phyloP scores from a whole-genome alignment of 352 stramenopile genomes.

The Phytophthora europaea region DNA sequence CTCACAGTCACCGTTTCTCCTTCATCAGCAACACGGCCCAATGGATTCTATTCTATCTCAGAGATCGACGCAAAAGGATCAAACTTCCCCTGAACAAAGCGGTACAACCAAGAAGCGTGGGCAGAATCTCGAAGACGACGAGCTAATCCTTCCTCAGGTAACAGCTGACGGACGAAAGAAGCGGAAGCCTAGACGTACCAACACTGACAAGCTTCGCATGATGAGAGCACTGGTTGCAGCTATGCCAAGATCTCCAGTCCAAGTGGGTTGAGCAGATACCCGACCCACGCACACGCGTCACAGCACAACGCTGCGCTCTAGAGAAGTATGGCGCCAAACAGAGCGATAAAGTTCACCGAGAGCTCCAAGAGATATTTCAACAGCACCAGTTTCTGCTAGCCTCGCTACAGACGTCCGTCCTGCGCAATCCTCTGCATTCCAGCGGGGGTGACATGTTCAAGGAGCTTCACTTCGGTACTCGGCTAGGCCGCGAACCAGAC shows the following conservation, averaged over 20 bases:
- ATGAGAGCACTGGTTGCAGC: slow-evolving; percentile 33
- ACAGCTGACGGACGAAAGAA: neutral
- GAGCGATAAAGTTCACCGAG: neutral
- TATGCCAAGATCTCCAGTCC: slow-evolving; percentile 23
- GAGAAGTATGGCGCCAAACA: neutral
- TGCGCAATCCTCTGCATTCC: neutral
- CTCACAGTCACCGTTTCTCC: too few relatives aligned
- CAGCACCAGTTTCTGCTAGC: neutral
- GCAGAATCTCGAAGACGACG: neutral
- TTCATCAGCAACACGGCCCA: too few relatives aligned
- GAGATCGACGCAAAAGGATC: too few relatives aligned
- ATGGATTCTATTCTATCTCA: too few relatives aligned
- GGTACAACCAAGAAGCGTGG: neutral
- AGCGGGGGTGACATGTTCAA: neutral
- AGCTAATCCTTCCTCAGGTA: too few relatives aligned
- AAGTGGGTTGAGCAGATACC: slow-evolving; percentile 33
- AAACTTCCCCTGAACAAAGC: too few relatives aligned
- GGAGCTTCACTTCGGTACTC: neutral
- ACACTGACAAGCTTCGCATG: neutral
- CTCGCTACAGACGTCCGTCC: neutral
- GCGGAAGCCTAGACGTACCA: neutral
- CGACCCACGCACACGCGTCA: slow-evolving; percentile 1
- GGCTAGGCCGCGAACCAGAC: neutral
- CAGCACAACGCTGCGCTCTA: neutral
- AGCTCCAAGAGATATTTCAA: neutral